Base-by-base conservation (phyloP, 768 basidiomycete genomes). In the Rhizopogon salebrosus region DNA sequence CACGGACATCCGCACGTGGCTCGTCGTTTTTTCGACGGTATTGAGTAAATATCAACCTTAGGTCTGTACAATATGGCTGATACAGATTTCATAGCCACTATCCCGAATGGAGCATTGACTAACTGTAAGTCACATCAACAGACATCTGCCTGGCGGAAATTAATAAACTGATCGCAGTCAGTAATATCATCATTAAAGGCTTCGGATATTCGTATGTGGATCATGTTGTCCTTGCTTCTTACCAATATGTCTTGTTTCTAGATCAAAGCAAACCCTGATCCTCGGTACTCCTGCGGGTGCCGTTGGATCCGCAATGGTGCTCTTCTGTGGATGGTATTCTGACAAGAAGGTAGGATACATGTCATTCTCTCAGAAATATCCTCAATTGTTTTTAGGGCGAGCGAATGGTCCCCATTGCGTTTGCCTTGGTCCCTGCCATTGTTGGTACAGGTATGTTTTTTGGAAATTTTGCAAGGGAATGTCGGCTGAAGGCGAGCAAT, bases 301-400 rank as follows among this genome's bases (percentile, higher is more conserved):
- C 7, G 63, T 86, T 23, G 76, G 72, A 3, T 73, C 81, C 0
- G 38, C 67, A 3, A 82, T 71, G 54, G 75, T 78, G 2, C 55
- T 84, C 16, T 59, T 74, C 4, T 83, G 80, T 55, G 83, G 83
- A 3, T 85, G 80, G 77, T 83, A 82, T 61, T 83, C 84, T 0
- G 85, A 85, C 59, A 79, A 69, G 64, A 84, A 78, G 76, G 83
- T 80, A 48, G 7, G 34, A 29, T 9, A 16, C 20, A 14, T 41
- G 36, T 13, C 36, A 23, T 42, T 26, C 39, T 22, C 10, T 46
- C 41, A 35, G 41, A 24, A n/a, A 9, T 52, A 3, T 24, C 10
- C 46, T 29, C 18, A 16, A 13, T 16, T 27, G 20, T n/a, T 11
- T 49, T 18, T 37, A 79, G 82, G 73, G 72, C 35, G 82, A 83